Percentiles rank a stretch among this genome's conserved stretches.
Conservation (phyloP, 345 rosid species). For the Citrus australasica region DNA sequence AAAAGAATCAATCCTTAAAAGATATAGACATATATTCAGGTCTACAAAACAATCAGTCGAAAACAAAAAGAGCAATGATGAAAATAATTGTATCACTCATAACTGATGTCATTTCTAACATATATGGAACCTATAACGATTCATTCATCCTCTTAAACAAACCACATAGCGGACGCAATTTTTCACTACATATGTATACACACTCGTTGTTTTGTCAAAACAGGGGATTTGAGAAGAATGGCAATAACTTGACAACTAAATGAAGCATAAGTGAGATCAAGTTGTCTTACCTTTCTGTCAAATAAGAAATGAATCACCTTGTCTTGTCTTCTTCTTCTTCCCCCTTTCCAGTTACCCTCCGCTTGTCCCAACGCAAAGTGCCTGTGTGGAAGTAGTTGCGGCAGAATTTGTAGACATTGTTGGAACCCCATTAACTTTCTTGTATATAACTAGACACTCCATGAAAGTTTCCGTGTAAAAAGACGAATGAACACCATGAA, state of each 20-base stretch:
- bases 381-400: not conserved
- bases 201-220: not conserved
- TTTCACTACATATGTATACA: no score
- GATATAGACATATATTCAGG: no score
- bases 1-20: no score
- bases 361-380: not conserved
- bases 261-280: not conserved
- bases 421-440: not conserved
- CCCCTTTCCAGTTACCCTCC: not conserved
- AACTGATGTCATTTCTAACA: no score
- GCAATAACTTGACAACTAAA: not conserved
- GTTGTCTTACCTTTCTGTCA: not conserved
- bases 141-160: not conserved
- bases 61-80: no score
- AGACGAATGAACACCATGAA: constrained; percentile 17
- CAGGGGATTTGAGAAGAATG: not conserved
- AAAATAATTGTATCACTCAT: no score
- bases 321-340: not conserved
- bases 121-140: not conserved
- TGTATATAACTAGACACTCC: constrained; percentile 26
- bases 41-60: no score
- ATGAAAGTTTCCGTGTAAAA: constrained; percentile 17
- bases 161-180: not conserved
- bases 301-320: no score
- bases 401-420: not conserved